phyloP scores from a whole-genome alignment of 169 alveolate species.

The Plasmodium gallinaceum region DNA sequence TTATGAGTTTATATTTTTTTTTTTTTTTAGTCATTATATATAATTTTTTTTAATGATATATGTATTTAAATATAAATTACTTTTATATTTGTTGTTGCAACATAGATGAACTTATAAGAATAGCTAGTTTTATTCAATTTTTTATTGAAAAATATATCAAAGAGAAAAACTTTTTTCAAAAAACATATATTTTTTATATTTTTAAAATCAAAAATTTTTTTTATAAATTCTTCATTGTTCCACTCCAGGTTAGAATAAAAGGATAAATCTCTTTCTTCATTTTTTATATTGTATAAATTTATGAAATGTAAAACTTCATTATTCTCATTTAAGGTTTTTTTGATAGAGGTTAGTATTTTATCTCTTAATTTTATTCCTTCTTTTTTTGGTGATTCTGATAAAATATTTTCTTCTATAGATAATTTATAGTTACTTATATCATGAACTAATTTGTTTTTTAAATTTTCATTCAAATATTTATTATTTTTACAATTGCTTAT shows the following conservation, averaged over 20 bases:
- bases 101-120: slow-evolving; percentile 57
- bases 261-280: slow-evolving; percentile 64
- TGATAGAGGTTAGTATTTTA: not conserved
- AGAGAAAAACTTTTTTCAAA: slow-evolving; percentile 26
- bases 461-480: not conserved
- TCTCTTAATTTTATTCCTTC: slow-evolving; percentile 51
- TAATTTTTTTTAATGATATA: not conserved
- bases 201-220: slow-evolving; percentile 35
- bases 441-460: not conserved
- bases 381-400: slow-evolving; percentile 20
- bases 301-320: slow-evolving; percentile 34
- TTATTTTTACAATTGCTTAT: not conserved
- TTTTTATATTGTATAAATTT: slow-evolving; percentile 64
- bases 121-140: slow-evolving; percentile 26
- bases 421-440: not conserved
- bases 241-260: slow-evolving; percentile 51
- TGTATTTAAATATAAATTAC: slow-evolving; percentile 5
- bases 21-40: not conserved
- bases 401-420: slow-evolving; percentile 15
- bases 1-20: not conserved
- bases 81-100: slow-evolving; percentile 25
- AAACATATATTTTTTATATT: slow-evolving; percentile 7
- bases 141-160: slow-evolving; percentile 29
- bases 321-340: not conserved
- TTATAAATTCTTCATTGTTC: slow-evolving; percentile 41